Percentiles rank a stretch among this genome's conserved stretches.
These are phyloP conservation scores for Thraustochytrium sp. DNA, from an alignment of 352 stramenopile species.

Conservation along the genomic window DNA sequence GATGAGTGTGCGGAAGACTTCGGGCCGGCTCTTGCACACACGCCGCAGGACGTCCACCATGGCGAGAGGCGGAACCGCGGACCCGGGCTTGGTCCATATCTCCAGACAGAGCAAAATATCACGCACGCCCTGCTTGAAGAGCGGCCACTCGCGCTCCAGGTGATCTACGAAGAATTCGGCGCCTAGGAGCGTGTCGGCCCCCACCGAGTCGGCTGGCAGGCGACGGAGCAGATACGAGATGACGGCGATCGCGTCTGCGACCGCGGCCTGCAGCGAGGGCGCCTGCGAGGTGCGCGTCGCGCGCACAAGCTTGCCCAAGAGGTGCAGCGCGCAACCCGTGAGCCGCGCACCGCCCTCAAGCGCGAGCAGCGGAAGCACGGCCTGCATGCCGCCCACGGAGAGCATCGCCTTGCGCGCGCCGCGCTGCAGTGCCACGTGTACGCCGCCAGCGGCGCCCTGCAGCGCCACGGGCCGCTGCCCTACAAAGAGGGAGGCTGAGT, in stretches of 20 bases:
- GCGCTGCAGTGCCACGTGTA: not conserved
- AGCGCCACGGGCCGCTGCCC: not conserved
- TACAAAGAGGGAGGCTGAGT: not conserved
- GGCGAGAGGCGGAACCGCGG: not conserved
- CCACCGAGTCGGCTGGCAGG: not conserved
- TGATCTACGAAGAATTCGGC: not conserved
- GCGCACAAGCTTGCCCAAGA: not conserved
- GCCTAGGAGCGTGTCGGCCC: not conserved
- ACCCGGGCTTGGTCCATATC: not conserved
- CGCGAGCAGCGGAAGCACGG: slow-evolving; percentile 12
- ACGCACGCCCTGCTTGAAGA: slow-evolving; percentile 19
- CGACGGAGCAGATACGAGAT: not conserved
- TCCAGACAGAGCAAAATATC: slow-evolving; percentile 2
- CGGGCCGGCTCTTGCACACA: not conserved
- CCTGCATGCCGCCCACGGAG: slow-evolving; percentile 23
- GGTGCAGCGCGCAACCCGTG: not conserved
- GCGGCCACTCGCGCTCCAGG: not conserved
- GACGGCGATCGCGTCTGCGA: not conserved
- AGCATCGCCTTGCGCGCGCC: slow-evolving; percentile 39
- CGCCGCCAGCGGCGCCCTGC: not conserved
- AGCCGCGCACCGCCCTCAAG: slow-evolving; percentile 11
- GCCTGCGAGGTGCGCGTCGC: not conserved
- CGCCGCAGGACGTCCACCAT: not conserved
- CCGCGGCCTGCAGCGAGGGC: not conserved
- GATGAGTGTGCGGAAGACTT: not conserved